Conservation (phyloP, 371 early-diverging fungal genomes). For the Cokeromyces recurvatus region DNA sequence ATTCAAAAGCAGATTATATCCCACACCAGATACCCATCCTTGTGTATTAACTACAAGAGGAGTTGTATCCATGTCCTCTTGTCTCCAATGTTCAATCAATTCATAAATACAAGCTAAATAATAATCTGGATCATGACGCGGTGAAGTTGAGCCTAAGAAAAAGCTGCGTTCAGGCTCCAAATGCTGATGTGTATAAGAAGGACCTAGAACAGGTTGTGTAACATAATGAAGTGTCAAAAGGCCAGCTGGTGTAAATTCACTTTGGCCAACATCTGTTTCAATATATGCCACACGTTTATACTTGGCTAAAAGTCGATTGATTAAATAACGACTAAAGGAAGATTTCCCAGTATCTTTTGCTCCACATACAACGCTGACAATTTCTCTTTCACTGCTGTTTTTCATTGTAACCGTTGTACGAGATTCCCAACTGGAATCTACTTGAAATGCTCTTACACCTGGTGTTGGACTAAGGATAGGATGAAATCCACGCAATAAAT, state of each 20-base stretch:
- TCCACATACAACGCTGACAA: slow-evolving; percentile 60
- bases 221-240: slow-evolving; percentile 67
- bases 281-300: slow-evolving; percentile 61
- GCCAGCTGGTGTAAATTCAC: slow-evolving; percentile 73
- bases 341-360: slow-evolving; percentile 78
- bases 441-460: slow-evolving; percentile 33
- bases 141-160: slow-evolving; percentile 64
- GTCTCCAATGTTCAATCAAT: slow-evolving; percentile 49
- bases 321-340: slow-evolving; percentile 58
- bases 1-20: slow-evolving; percentile 62
- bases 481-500: slow-evolving; percentile 17
- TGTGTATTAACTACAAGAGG: slow-evolving; percentile 81
- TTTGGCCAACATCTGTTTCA: slow-evolving; percentile 82
- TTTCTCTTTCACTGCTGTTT: slow-evolving; percentile 11
- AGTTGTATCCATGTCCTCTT: slow-evolving; percentile 22
- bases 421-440: slow-evolving; percentile 37
- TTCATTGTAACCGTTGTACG: slow-evolving; percentile 2
- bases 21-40: slow-evolving; percentile 81
- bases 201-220: slow-evolving; percentile 62
- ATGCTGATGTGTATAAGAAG: slow-evolving; percentile 71
- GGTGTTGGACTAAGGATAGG: slow-evolving; percentile 34
- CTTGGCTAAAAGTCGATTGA: slow-evolving; percentile 61
- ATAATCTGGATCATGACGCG: slow-evolving; percentile 63
- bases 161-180: slow-evolving; percentile 50
- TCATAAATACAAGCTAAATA: slow-evolving; percentile 59